Conservation (phyloP, 192 early-diverging fungal genomes). For the Podila epicladia region DNA sequence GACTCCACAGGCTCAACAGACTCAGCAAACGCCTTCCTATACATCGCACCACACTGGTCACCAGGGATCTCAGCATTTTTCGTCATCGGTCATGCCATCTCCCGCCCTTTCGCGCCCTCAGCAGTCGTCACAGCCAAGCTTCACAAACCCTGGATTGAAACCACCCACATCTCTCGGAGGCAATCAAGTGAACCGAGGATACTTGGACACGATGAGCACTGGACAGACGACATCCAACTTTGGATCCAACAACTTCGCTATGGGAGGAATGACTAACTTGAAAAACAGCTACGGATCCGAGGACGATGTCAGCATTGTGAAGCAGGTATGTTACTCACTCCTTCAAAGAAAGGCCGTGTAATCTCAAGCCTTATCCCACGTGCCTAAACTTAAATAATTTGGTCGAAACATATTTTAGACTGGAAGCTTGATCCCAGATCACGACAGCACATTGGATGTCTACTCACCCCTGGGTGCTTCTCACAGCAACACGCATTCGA, state of each 20-base stretch:
- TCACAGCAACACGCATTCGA: conserved; percentile 28
- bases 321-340: background rate
- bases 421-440: conserved; percentile 30
- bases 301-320: conserved; percentile 31
- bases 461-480: conserved; percentile 24
- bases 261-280: conserved; percentile 28
- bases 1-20: conserved; percentile 3
- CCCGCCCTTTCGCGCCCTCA: conserved; percentile 39
- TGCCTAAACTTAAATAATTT: background rate
- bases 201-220: conserved; percentile 24
- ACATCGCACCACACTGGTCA: conserved; percentile 34
- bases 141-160: conserved; percentile 36
- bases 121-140: conserved; percentile 21
- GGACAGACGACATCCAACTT: conserved; percentile 20
- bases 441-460: conserved; percentile 23
- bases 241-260: conserved; percentile 33
- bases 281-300: conserved; percentile 35
- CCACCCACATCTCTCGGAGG: conserved; percentile 24
- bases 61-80: conserved; percentile 38
- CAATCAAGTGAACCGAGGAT: conserved; percentile 21
- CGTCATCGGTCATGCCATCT: conserved; percentile 30
- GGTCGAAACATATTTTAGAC: conserved; percentile 10
- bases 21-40: conserved; percentile 31
- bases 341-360: background rate
- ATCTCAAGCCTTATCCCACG: background rate